Evolutionary conservation across 257 asterid species (phyloP).

Genomic region (Gentiana dahurica): DNA sequence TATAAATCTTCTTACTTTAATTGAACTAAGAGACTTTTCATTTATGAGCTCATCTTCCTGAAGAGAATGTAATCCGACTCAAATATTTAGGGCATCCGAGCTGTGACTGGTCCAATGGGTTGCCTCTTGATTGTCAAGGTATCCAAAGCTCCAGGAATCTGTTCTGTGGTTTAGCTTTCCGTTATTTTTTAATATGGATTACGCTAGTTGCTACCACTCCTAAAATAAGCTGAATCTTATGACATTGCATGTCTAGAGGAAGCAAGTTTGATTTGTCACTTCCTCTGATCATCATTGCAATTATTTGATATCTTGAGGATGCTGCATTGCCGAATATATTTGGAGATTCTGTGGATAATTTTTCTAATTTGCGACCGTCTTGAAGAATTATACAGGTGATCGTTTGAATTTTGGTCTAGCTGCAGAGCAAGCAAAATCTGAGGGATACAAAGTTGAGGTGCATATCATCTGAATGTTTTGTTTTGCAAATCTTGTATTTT

Average conservation of each 20-base stretch:
- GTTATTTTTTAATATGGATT: not conserved
- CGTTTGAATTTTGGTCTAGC: conserved; percentile 97
- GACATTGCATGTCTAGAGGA: not conserved
- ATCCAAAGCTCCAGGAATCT: conserved; percentile 8
- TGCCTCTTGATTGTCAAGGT: conserved; percentile 96
- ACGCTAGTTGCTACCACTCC: too few species aligned
- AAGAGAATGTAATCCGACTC: conserved; percentile 3
- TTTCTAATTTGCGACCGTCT: conserved; percentile 9
- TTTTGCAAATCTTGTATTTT: too few species aligned
- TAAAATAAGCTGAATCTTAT: not conserved
- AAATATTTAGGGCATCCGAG: conserved; percentile 70
- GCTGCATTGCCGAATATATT: not conserved
- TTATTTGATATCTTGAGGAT: not conserved
- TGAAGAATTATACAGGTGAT: conserved; percentile 91
- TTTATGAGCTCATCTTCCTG: conserved; percentile 11
- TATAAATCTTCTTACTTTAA: conserved; percentile 30
- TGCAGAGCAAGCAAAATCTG: conserved; percentile 95
- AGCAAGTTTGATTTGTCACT: not conserved
- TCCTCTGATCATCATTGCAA: not conserved
- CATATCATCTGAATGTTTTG: conserved; percentile 1
- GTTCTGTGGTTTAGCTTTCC: not conserved
- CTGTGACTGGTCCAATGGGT: conserved; percentile 88
- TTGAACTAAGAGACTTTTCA: conserved; percentile 5
- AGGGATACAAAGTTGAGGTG: conserved; percentile 96
- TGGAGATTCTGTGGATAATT: not conserved